Base-by-base conservation (phyloP, 371 early-diverging fungal genomes). In the Smittium culicis region DNA sequence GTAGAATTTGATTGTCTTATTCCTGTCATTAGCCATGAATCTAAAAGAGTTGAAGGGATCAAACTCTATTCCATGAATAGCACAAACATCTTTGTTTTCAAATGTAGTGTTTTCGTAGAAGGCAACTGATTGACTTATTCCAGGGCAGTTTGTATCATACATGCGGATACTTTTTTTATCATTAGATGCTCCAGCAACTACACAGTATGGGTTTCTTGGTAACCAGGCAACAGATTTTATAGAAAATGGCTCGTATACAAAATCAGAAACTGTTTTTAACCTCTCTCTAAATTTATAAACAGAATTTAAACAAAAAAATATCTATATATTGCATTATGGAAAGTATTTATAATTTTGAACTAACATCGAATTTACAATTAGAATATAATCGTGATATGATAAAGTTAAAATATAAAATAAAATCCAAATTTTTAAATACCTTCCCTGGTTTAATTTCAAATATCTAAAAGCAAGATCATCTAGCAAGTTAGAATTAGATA, bases 51-150 rank as follows among this genome's bases (percentile, higher is more conserved):
- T 77, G 63, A 77, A 76, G 17, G 76, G 76, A 24, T 76, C 76
- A 57, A 76, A 76, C 61, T 77, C 71, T 70, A 76, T 54, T 29
- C 76, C 77, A 29, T 73, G 72, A n/a, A 76, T 67, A 11, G 64
- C 8, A 5, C 25, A 17, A 1, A 45, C 31, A 0, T 54, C 68
- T 0, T 45, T 14, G 28, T 55, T 65, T 25, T 57, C 35, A 16
- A 54, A 34, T 20, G 59, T 62, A 0, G 68, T 24, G 30, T 68
- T 68, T 0, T 69, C 69, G 16, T 75, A 67, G 29, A 71, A 73
- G 28, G 71, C 32, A 30, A 72, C 62, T 8, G 69, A 74, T n/a
- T 66, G 68, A 56, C 67, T 61, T 5, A 59, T 45, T 24, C 61
- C 65, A 30, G 66, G 77, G 59, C 35, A 64, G 1, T 73, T 71